These are phyloP conservation scores for Russula sp. DNA, from an alignment of 768 basidiomycete species.

Conservation along the genomic window DNA sequence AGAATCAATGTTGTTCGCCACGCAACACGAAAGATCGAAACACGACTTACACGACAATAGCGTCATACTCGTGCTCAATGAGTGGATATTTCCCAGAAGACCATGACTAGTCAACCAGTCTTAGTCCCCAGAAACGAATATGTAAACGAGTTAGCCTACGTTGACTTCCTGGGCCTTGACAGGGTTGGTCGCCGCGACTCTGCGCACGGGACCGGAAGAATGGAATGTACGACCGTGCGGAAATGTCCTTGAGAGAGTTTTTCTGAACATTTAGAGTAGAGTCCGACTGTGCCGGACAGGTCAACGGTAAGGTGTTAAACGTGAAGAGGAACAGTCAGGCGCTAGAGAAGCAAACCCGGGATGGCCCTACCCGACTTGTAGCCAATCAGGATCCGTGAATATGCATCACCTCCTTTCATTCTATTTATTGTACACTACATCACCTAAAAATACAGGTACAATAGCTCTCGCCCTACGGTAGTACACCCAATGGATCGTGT, in stretches of 20 bases:
- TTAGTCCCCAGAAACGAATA: conserved; percentile 12
- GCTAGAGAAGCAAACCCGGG: background rate
- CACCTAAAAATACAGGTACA: conserved; percentile 6
- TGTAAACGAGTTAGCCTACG: conserved; percentile 43
- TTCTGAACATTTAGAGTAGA: conserved; percentile 54
- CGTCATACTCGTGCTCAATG: conserved; percentile 99
- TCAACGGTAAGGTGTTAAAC: background rate
- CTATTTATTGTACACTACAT: background rate
- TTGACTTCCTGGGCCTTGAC: conserved; percentile 80
- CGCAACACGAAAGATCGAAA: background rate
- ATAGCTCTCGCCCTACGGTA: conserved; percentile 28
- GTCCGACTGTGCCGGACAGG: conserved; percentile 31
- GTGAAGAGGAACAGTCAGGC: conserved; percentile 1
- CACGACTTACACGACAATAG: conserved; percentile 86
- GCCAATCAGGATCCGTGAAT: conserved; percentile 27
- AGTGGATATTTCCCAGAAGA: conserved; percentile 89
- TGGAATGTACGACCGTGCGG: conserved; percentile 57
- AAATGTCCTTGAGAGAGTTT: conserved; percentile 55
- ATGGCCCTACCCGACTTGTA: background rate
- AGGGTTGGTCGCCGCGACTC: conserved; percentile 67
- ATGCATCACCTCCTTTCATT: conserved; percentile 8
- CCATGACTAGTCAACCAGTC: conserved; percentile 52
- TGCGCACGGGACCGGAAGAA: conserved; percentile 55
- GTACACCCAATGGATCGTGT: conserved; percentile 36
- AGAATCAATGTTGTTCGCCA: background rate